Evolutionary conservation across 2,329 filamentous ascomycete species (phyloP), one percentile per base, ranked within the genome.

Genomic region (Hymenoscyphus infarciens): DNA sequence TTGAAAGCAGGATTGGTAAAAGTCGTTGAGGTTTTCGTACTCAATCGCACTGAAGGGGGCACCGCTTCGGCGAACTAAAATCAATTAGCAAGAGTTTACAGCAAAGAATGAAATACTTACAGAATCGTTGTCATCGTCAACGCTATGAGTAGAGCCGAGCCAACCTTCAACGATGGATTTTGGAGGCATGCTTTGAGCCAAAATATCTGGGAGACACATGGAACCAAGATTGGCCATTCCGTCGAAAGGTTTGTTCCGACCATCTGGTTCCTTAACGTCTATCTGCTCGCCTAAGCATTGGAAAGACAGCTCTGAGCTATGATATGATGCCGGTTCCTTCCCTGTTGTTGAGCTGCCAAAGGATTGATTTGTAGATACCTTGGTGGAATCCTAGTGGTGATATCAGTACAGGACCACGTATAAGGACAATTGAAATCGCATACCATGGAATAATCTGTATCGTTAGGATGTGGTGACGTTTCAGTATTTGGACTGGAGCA

Each of bases 271-370:
- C n/a, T 69, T 56, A 29, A 53, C 38, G 57, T 54, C 63, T 2
- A 57, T 22, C 15, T 31, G 15, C 31, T 69, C 63, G 1, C 67
- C 67, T 11, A 61, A 52, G n/a, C 71, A 72, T 62, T 72, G 63
- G 45, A 72, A 71, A 2, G 71, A 73, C 8, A 72, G 42, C 0
- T 60, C 65, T 1, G 71, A 73, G 49, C 60, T 63, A 19, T 65
- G 63, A 54, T 27, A 16, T 25, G 31, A 31, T 2, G 22, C 16
- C 27, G 5, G 6, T 8, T 60, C n/a, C 15, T 35, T 42, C 6
- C 39, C 39, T 15, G 2, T 42, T n/a, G 39, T 49, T 49, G 42
- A 49, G 19, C 42, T 49, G n/a, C 42, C n/a, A 22, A 49, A 49
- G 6, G 42, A 49, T 49, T 49, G 42, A 19, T 49, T 5, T 49